Evolutionary conservation across 257 asterid species (phyloP).

Genomic region (Plantago elongata): DNA sequence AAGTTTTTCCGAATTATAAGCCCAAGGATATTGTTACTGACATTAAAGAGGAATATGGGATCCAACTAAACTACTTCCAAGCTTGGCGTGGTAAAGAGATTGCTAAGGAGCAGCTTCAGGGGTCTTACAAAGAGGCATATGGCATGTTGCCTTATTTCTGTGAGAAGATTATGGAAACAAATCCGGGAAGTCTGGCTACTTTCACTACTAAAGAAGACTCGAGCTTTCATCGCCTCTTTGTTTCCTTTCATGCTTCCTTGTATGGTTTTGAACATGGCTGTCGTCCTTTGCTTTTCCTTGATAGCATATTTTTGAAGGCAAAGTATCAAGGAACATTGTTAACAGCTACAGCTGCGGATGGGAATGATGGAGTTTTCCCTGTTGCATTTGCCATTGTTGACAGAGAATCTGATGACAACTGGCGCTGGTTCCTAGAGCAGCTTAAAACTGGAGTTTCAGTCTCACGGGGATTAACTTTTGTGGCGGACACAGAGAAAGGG

Average conservation of each 20-base stretch:
- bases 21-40: slow-evolving; percentile 94
- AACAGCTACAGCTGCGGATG: slow-evolving; percentile 96
- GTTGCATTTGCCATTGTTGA: slow-evolving; percentile 96
- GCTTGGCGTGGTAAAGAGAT: slow-evolving; percentile 99
- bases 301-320: slow-evolving; percentile 72
- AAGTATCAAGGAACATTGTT: slow-evolving; percentile 89
- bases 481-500: slow-evolving; percentile 89
- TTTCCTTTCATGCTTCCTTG: slow-evolving; percentile 78
- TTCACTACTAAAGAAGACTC: slow-evolving; percentile 91
- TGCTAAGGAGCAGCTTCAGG: slow-evolving; percentile 99
- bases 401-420: slow-evolving; percentile 77
- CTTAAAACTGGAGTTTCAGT: slow-evolving; percentile 62
- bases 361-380: slow-evolving; percentile 74
- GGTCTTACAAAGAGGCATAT: slow-evolving; percentile 93
- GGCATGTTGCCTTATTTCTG: slow-evolving; percentile 81
- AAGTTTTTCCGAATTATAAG: slow-evolving; percentile 77
- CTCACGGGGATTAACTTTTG: slow-evolving; percentile 63
- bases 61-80: slow-evolving; percentile 89
- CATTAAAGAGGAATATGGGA: slow-evolving; percentile 90
- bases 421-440: slow-evolving; percentile 90
- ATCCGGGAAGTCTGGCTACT: slow-evolving; percentile 93
- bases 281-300: slow-evolving; percentile 88
- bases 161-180: slow-evolving; percentile 85
- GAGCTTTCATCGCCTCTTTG: slow-evolving; percentile 91
- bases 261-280: slow-evolving; percentile 91